Evolutionary conservation across 495 filamentous ascomycete species (phyloP).

Genomic region (Cryomyces antarcticus): DNA sequence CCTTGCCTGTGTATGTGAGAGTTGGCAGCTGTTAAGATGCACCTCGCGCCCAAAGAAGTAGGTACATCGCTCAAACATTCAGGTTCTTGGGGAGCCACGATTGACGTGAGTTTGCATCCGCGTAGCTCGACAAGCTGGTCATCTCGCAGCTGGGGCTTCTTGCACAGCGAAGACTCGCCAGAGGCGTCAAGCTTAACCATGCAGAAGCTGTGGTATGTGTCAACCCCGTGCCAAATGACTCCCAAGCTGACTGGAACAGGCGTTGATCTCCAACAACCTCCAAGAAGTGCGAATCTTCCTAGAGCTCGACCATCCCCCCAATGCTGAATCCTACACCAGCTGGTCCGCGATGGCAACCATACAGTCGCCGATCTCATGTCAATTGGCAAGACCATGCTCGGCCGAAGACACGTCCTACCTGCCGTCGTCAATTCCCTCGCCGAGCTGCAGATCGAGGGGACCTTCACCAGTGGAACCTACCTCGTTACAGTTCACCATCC

Average conservation of each 20-base stretch:
- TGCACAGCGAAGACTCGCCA: constrained; percentile 73
- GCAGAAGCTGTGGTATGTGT: constrained; percentile 62
- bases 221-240: too few relatives aligned
- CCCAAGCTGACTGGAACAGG: constrained; percentile 25
- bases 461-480: constrained; percentile 78
- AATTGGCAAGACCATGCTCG: constrained; percentile 78
- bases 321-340: constrained; percentile 19
- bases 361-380: constrained; percentile 84
- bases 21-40: constrained; percentile 30
- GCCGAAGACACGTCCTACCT: constrained; percentile 80
- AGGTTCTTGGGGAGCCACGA: too few relatives aligned
- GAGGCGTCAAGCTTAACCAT: constrained; percentile 81
- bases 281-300: constrained; percentile 43
- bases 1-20: too few relatives aligned
- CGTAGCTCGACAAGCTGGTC: constrained; percentile 83
- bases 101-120: neutral
- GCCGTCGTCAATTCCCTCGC: constrained; percentile 54
- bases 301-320: neutral
- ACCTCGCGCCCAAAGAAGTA: constrained; percentile 76
- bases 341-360: constrained; percentile 92
- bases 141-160: constrained; percentile 79
- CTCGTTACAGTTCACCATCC: constrained; percentile 90
- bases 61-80: constrained; percentile 10
- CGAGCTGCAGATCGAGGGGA: constrained; percentile 87
- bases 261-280: constrained; percentile 72